Base-by-base conservation (phyloP, 108 stramenopile genomes). In the Fistulifera pelliculosa region DNA sequence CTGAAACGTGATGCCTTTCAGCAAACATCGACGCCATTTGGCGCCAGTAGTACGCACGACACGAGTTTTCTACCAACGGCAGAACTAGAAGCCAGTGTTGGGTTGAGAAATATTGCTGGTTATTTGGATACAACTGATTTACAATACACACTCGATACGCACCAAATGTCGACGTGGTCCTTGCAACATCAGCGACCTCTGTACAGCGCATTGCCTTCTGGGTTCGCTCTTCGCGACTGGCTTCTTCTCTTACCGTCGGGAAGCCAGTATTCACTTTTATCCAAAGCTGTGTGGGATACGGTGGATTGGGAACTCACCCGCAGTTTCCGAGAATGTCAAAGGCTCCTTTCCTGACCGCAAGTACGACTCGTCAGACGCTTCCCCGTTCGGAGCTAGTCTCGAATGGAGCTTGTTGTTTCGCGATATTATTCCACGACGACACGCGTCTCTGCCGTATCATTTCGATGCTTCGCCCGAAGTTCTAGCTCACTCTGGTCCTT, bases 401-500 rank as follows among this genome's bases (percentile, higher is more conserved):
- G 83, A 90, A 54, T 90, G 88, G 88, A 65, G 54, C 23, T 58
- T 76, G 38, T 49, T 57, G 0, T 62, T 81, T 23, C 62, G 78
- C 11, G 88, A 90, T 52, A 44, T 81, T 4, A 43, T 90, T 25
- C 88, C 88, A 17, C 67, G 76, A 0, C 79, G 83, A 45, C 73
- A 77, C 63, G 16, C 78, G 16, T 60, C 52, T 27, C 52, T 75
- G 44, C 81, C 88, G 1, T 90, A 71, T 60, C 64, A 66, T 28
- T 55, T 70, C 25, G 84, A 83, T 77, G 82, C 84, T 14, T 81
- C 79, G 1, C 67, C 69, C 1, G 82, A 90, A 61, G 75, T 90
- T 51, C 73, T 81, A 12, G 47, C 65, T 17, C 64, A 69, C 26
- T 68, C 78, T 1, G 84, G 88, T 26, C 73, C 82, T 8, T 48